Conservation (phyloP, 179 eudicot species). For the Corrigiola litoralis region DNA sequence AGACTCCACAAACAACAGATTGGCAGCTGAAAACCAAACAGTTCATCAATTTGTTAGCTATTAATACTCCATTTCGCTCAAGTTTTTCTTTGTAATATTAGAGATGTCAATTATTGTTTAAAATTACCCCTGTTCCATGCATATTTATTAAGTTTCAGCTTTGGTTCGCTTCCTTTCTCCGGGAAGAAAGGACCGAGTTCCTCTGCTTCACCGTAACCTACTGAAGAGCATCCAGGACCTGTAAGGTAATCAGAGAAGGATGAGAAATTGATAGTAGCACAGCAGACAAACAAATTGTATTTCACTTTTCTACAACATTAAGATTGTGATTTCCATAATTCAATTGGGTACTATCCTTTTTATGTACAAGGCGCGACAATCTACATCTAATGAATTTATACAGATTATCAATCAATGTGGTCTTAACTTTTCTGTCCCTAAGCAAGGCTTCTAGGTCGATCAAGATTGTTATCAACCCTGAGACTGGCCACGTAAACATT, state of each 20-base stretch:
- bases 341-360: too few relatives aligned
- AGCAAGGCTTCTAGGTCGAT: too few relatives aligned
- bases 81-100: background rate
- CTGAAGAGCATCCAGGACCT: constrained; percentile 91
- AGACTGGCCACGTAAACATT: too few relatives aligned
- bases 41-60: background rate
- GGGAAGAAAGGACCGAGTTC: constrained; percentile 76
- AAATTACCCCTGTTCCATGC: constrained; percentile 69
- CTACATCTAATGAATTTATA: too few relatives aligned
- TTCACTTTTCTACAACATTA: too few relatives aligned
- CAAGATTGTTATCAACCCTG: too few relatives aligned
- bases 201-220: constrained; percentile 69
- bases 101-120: background rate
- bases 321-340: too few relatives aligned
- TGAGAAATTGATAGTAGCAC: background rate
- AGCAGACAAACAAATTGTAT: background rate
- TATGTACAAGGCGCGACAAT: too few relatives aligned
- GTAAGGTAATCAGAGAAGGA: too few relatives aligned
- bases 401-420: too few relatives aligned
- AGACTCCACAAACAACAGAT: constrained; percentile 80
- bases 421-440: too few relatives aligned
- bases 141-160: constrained; percentile 52
- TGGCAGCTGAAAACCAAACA: constrained; percentile 51
- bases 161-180: constrained; percentile 35
- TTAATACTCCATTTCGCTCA: background rate